A percentile compares a stretch with the other conserved stretches of the same genome.
phyloP scores from a whole-genome alignment of 1,284 basidiomycete genomes.

The Marasmius oreades region DNA sequence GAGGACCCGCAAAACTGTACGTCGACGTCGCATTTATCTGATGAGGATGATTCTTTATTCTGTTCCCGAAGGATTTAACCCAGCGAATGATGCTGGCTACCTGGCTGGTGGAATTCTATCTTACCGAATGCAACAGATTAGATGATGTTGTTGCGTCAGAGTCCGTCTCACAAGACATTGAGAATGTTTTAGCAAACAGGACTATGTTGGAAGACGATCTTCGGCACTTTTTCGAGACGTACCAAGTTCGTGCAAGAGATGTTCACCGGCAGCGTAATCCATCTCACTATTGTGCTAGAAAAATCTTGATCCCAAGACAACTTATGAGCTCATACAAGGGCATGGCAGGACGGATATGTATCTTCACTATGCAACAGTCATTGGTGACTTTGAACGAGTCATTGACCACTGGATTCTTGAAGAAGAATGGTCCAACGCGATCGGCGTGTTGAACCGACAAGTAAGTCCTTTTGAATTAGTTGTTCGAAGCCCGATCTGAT shows the following conservation, averaged over 20 bases:
- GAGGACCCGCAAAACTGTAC: constrained; percentile 71
- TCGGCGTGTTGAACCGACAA: constrained; percentile 85
- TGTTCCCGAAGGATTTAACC: constrained; percentile 69
- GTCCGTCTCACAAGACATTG: constrained; percentile 80
- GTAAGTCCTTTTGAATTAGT: constrained; percentile 36
- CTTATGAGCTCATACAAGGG: constrained; percentile 90
- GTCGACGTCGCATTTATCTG: constrained; percentile 20
- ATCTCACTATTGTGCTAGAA: constrained; percentile 37
- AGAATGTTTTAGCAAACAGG: constrained; percentile 82
- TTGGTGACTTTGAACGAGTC: constrained; percentile 83
- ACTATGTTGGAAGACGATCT: constrained; percentile 90
- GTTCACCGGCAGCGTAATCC: constrained; percentile 2
- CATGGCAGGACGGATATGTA: constrained; percentile 94
- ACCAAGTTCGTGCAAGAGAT: constrained; percentile 55
- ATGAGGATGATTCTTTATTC: not conserved
- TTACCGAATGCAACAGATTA: constrained; percentile 94
- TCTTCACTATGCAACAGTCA: constrained; percentile 81
- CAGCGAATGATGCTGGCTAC: constrained; percentile 98
- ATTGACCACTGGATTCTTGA: constrained; percentile 92
- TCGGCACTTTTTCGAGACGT: constrained; percentile 87
- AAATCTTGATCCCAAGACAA: constrained; percentile 80
- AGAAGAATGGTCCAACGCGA: constrained; percentile 89
- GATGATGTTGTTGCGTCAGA: constrained; percentile 89
- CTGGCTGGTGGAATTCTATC: constrained; percentile 97
- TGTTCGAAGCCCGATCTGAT: not conserved